Conservation (phyloP, 2,329 filamentous ascomycete genomes). For the Chaetomiaceae sp. region DNA sequence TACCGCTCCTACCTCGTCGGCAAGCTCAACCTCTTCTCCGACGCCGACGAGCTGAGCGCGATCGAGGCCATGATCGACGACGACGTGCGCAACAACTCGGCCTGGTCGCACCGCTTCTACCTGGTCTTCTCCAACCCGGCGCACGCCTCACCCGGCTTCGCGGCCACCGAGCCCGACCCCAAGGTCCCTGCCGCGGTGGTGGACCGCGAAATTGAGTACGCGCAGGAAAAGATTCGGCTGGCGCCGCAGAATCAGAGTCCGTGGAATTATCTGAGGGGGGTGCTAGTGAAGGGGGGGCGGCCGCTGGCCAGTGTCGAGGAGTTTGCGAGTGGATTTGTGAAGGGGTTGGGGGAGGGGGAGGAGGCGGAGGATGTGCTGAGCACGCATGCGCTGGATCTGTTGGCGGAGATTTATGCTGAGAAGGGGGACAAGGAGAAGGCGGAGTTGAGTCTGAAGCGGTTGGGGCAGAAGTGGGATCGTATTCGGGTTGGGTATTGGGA, state of each 20-base stretch:
- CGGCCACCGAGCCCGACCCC: conserved; percentile 50
- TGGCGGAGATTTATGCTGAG: conserved; percentile 64
- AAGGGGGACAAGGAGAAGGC: conserved; percentile 58
- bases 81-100: conserved; percentile 93
- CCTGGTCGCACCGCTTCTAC: conserved; percentile 96
- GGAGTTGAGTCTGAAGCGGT: conserved; percentile 62
- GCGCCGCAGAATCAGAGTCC: conserved; percentile 92
- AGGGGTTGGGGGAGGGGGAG: conserved; percentile 39
- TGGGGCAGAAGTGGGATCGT: conserved; percentile 85
- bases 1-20: conserved; percentile 73
- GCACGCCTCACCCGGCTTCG: conserved; percentile 42
- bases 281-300: conserved; percentile 62
- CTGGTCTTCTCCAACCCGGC: conserved; percentile 69
- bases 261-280: conserved; percentile 87
- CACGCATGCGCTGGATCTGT: conserved; percentile 64
- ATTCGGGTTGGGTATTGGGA: conserved; percentile 92
- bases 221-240: conserved; percentile 65
- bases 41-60: conserved; percentile 60
- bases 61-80: conserved; percentile 68
- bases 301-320: conserved; percentile 41
- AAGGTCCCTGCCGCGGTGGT: conserved; percentile 59
- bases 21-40: conserved; percentile 62
- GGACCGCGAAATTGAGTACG: conserved; percentile 70
- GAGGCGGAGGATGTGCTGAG: conserved; percentile 52
- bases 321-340: conserved; percentile 51